Percentiles rank a stretch among this genome's conserved stretches.
phyloP scores from a whole-genome alignment of 1,139 yeast species.

The Yarrowia galli region DNA sequence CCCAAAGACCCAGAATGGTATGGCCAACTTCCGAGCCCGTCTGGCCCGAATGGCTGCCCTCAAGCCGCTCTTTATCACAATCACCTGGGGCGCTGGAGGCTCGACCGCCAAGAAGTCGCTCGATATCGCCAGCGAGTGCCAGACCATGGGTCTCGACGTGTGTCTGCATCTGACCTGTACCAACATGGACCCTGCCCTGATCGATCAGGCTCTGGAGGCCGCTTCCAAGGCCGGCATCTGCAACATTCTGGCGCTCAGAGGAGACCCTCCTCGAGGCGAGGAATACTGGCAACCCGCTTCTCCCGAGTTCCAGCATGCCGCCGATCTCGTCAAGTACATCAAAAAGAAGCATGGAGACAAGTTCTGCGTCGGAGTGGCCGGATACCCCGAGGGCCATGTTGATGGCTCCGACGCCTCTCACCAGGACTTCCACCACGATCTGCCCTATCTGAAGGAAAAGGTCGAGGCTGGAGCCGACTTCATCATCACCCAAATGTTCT shows the following conservation, averaged over 20 bases:
- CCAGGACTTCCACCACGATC: conserved; percentile 69
- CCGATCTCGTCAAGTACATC: conserved; percentile 83
- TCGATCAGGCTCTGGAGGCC: conserved; percentile 75
- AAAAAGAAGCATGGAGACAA: conserved; percentile 70
- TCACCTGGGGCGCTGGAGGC: conserved; percentile 99
- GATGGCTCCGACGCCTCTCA: conserved; percentile 70
- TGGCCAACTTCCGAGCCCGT: conserved; percentile 82
- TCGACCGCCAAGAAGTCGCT: conserved; percentile 87
- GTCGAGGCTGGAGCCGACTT: conserved; percentile 95
- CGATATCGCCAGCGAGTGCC: conserved; percentile 81
- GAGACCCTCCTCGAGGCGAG: conserved; percentile 92
- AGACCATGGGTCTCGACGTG: conserved; percentile 78
- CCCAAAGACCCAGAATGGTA: conserved; percentile 88
- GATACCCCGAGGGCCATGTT: conserved; percentile 96
- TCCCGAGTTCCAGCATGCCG: conserved; percentile 73
- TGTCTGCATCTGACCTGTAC: conserved; percentile 97
- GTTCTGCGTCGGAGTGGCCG: conserved; percentile 91
- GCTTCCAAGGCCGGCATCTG: conserved; percentile 83
- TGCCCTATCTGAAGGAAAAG: conserved; percentile 80
- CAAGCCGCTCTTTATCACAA: conserved; percentile 87
- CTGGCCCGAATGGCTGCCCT: conserved; percentile 86
- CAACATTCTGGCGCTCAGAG: conserved; percentile 90
- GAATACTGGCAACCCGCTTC: conserved; percentile 63
- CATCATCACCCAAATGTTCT: conserved; percentile 86
- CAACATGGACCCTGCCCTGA: conserved; percentile 76